Conservation (phyloP, 2,329 filamentous ascomycete species). For the Arthrobotrys sinensis region DNA sequence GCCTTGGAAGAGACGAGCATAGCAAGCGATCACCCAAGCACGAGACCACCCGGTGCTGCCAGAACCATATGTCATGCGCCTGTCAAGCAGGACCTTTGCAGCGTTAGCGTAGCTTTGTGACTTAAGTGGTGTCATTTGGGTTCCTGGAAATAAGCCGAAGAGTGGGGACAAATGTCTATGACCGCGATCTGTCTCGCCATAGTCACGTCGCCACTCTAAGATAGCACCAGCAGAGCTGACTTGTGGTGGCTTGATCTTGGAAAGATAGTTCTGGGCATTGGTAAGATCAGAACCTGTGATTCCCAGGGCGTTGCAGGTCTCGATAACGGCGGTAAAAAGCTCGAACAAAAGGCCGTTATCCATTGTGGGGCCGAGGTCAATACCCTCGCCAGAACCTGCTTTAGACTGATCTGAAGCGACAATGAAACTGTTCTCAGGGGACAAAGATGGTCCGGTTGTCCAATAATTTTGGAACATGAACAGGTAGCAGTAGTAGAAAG, state of each 20-base stretch:
- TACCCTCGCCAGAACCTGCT: conserved; percentile 67
- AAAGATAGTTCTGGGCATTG: conserved; percentile 60
- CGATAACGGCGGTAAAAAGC: conserved; percentile 62
- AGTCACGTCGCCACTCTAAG: conserved; percentile 66
- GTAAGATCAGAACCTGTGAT: conserved; percentile 28
- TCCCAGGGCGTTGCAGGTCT: conserved; percentile 31
- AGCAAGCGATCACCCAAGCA: conserved; percentile 71
- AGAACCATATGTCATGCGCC: conserved; percentile 67
- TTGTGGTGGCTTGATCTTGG: conserved; percentile 61
- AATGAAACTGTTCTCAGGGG: conserved; percentile 67
- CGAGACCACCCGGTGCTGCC: conserved; percentile 72
- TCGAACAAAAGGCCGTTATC: conserved; percentile 67
- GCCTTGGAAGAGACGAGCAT: conserved; percentile 69
- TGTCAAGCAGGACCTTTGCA: conserved; percentile 65
- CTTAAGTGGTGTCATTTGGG: conserved; percentile 66
- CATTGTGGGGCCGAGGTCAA: conserved; percentile 71
- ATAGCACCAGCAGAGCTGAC: conserved; percentile 63
- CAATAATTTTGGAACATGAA: conserved; percentile 65
- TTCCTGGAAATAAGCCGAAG: conserved; percentile 70
- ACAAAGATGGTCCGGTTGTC: conserved; percentile 67
- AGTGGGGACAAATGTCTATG: conserved; percentile 72
- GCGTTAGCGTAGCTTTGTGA: conserved; percentile 61
- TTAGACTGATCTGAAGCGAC: conserved; percentile 52
- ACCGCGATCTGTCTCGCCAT: conserved; percentile 68
- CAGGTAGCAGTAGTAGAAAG: conserved; percentile 68